These are phyloP conservation scores for Plenodomus tracheiphilus DNA, from an alignment of 2,329 filamentous ascomycete species.

Conservation along the genomic window DNA sequence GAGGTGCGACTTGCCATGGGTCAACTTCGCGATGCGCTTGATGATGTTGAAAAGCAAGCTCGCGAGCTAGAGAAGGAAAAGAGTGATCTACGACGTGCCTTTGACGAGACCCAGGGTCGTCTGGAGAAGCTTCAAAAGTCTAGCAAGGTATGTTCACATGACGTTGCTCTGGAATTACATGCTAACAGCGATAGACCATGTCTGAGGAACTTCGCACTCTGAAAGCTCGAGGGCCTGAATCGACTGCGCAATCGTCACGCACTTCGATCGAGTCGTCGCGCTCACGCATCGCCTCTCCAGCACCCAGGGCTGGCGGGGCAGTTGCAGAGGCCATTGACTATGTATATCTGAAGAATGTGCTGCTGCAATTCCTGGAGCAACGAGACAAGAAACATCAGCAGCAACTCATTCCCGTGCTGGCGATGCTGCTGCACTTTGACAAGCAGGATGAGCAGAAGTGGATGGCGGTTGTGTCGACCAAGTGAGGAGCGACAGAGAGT, in stretches of 20 bases:
- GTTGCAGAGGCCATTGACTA: conserved; percentile 55
- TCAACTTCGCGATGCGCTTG: conserved; percentile 76
- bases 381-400: conserved; percentile 75
- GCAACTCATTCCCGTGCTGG: conserved; percentile 77
- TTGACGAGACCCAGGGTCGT: conserved; percentile 76
- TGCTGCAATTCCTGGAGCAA: conserved; percentile 80
- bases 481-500: conserved; percentile 13
- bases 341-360: conserved; percentile 77
- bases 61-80: conserved; percentile 83
- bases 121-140: conserved; percentile 79
- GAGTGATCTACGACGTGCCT: conserved; percentile 69
- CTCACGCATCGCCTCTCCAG: conserved; percentile 52
- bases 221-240: conserved; percentile 49
- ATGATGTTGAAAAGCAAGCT: conserved; percentile 83
- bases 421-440: conserved; percentile 76
- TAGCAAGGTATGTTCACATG: conserved; percentile 51
- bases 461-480: conserved; percentile 70
- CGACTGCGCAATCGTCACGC: conserved; percentile 57
- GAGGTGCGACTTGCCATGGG: conserved; percentile 78
- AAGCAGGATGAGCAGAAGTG: conserved; percentile 84
- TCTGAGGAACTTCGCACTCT: conserved; percentile 61
- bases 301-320: conserved; percentile 42
- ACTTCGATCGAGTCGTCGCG: conserved; percentile 62
- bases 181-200: conserved; percentile 45
- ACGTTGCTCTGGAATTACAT: not conserved